Conservation (phyloP, 352 stramenopile genomes). For the Phytophthora tubulina region DNA sequence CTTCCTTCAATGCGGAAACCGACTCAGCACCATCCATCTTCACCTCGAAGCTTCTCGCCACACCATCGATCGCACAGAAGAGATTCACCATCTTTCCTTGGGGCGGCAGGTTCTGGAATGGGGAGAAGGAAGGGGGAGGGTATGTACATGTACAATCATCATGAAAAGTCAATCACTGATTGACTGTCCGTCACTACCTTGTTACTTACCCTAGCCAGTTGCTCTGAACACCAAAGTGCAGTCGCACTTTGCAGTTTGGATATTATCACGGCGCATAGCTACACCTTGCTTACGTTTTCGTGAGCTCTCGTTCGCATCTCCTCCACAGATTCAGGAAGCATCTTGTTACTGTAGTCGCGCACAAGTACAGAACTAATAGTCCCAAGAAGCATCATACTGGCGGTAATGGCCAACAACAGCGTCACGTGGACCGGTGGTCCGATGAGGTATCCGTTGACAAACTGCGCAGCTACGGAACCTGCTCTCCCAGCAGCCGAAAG, state of each 20-base stretch:
- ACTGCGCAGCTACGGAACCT: conserved; percentile 92
- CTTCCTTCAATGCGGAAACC: neutral
- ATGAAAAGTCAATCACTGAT: too few species aligned
- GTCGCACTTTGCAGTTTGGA: neutral
- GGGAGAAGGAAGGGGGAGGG: too few species aligned
- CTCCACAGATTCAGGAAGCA: conserved; percentile 63
- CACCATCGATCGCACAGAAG: neutral
- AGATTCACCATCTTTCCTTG: conserved; percentile 3
- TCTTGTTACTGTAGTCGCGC: conserved; percentile 66
- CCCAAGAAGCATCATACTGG: conserved; percentile 84
- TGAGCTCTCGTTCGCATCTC: conserved; percentile 51
- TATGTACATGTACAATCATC: too few species aligned
- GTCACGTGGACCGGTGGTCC: conserved; percentile 78
- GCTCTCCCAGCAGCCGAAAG: conserved; percentile 84
- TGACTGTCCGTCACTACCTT: too few species aligned
- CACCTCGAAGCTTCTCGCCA: neutral
- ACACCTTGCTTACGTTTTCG: conserved; percentile 12
- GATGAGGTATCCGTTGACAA: conserved; percentile 90
- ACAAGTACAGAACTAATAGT: conserved; percentile 68
- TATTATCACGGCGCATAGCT: neutral
- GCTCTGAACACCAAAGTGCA: too few species aligned
- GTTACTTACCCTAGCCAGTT: too few species aligned
- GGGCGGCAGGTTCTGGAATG: neutral
- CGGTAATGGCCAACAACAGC: conserved; percentile 78
- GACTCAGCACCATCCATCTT: neutral